Base-by-base conservation (phyloP, 2,329 filamentous ascomycete genomes). In the Calonectria naviculata region DNA sequence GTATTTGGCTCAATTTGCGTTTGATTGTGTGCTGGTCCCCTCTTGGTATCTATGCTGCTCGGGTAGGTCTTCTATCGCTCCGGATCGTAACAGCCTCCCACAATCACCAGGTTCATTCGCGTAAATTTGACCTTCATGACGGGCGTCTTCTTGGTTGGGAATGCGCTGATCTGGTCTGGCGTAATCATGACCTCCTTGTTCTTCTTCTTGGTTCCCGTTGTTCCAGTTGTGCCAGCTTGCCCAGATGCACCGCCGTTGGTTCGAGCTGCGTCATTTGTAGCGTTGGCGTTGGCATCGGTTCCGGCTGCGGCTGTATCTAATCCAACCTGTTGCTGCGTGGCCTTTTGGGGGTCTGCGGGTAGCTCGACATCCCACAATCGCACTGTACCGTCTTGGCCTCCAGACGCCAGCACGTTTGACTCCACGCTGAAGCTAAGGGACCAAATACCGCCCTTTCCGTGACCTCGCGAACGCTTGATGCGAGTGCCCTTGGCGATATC, bases 51-150 rank as follows among this genome's bases (percentile, higher is more conserved):
- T 44, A 29, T 58, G 52, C 60, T 49, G 60, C 41, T 60, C 52
- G 42, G 34, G 41, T 24, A 65, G 36, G 44, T 34, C 63, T 76
- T 73, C 80, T 83, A 86, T 70, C 84, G 82, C 74, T 89, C 87
- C 42, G 89, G 87, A 64, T 91, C 88, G 77, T 91, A 92, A 78
- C 90, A 92, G 28, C 95, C 95, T 56, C 94, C 95, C 26, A 95
- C 95, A 72, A 98, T 87, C 15, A 98, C 93, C 75, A 98, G 84
- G 81, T 99, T 99, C 94, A 98, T 98, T 71, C 95, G 89, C 4
- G 97, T 98, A 79, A 98, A 98, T 79, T 93, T 91, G 65, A 97
- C 95, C 84, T 96, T 97, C 83, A 97, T 94, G 13, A 98, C 94
- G 0, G 96, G 95, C 19, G 93, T 96, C 85, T 97, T 98, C 89